Evolutionary conservation across 805 yeast species (phyloP), one percentile per base, ranked within the genome.

Genomic region (Peterozyma xylosa): DNA sequence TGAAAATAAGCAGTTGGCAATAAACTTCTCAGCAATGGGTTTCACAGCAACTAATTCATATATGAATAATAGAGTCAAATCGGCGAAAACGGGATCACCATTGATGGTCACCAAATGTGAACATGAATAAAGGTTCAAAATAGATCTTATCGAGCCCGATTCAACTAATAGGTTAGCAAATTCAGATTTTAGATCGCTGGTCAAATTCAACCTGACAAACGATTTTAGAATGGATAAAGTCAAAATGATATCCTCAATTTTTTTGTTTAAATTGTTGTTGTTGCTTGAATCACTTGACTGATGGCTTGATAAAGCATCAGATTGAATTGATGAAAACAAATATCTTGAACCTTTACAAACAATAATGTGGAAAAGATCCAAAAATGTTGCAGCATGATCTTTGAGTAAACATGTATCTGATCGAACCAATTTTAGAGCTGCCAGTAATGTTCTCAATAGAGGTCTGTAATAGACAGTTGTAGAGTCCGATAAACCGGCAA

Each of bases 41-140:
- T 76, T 78, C 10, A 78, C 67, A 1, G 77, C 64, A 50, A 84
- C 75, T 56, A 88, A 66, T 51, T 87, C 93, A 46, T 78, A 76
- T 30, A 89, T 68, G 50, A 77, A 86, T 53, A 33, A 78, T 48
- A 90, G 64, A 9, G 88, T 66, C 35, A 86, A 59, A 49, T 86
- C 90, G 0, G 93, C 91, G 54, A 84, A 76, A 0, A 82, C 65
- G 17, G 81, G 80, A 38, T 84, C 90, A 38, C 72, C 77, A 45
- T 79, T 73, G 5, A 80, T 67, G 49, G 73, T 76, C 35, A 81
- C 63, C 33, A 75, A 60, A 51, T 84, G 86, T 0, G 93, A 74
- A 45, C 79, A 74, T 0, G 93, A 74, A 58, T 80, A 88, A 11
- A 86, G 63, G 42, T 78, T 77, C 51, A 85, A 58, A 13, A 86